A percentile compares a stretch with the other conserved stretches of the same genome.
phyloP scores from a whole-genome alignment of 768 basidiomycete genomes.

The Podaxis rugospora region DNA sequence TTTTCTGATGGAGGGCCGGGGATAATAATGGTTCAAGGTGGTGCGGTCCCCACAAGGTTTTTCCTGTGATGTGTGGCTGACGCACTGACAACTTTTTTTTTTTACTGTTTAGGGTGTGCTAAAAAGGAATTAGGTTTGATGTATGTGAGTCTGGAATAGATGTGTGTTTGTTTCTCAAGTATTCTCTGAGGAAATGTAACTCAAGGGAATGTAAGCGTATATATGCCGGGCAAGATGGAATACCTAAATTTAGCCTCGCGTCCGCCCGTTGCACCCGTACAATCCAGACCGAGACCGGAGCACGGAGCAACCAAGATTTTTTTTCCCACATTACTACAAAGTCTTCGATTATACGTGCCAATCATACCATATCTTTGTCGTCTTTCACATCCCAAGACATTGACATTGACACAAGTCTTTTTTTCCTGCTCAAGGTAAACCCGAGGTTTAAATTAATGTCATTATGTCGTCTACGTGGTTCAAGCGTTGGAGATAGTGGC shows the following conservation, averaged over 20 bases:
- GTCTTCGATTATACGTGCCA: not conserved
- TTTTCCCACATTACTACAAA: not conserved
- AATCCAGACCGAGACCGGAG: not conserved
- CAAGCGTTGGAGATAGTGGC: not conserved
- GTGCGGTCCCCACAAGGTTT: not conserved
- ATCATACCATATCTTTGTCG: not conserved
- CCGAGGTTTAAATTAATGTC: not conserved
- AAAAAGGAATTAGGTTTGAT: not conserved
- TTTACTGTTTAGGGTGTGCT: not conserved
- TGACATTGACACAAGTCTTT: not conserved
- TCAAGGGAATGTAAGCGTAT: not conserved
- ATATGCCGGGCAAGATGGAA: not conserved
- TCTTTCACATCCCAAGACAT: not conserved
- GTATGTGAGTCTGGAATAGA: not conserved
- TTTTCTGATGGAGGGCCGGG: not conserved
- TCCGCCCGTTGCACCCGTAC: not conserved
- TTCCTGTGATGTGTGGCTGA: not conserved
- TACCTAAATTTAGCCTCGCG: not conserved
- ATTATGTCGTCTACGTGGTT: not conserved
- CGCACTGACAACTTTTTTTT: not conserved
- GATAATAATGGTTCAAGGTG: not conserved
- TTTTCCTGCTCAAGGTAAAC: not conserved
- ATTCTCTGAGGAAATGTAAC: not conserved
- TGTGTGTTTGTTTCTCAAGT: not conserved
- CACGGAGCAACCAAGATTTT: too few species aligned